Percentiles rank a stretch among this genome's conserved stretches.
Evolutionary conservation across 2,329 filamentous ascomycete genomes (phyloP).

Genomic region (Aspergillus novofumigatus): DNA sequence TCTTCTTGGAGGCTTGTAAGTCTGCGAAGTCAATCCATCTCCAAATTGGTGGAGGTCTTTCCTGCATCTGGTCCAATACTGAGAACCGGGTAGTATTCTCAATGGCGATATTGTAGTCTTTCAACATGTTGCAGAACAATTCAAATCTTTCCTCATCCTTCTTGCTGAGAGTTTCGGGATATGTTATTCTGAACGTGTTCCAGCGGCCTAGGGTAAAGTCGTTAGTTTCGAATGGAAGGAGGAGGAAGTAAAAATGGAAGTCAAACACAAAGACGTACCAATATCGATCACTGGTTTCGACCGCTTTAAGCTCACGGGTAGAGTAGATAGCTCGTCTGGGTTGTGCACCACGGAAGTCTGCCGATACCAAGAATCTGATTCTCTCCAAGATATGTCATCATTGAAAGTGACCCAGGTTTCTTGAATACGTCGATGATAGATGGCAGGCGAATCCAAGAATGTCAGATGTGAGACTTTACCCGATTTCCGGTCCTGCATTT

Average conservation of each 20-base stretch:
- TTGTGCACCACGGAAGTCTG: conserved; percentile 59
- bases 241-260: neutral
- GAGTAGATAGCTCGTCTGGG: conserved; percentile 29
- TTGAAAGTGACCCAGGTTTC: conserved; percentile 40
- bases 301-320: conserved; percentile 47
- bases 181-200: conserved; percentile 56
- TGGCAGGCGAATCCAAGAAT: conserved; percentile 41
- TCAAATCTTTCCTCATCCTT: conserved; percentile 34
- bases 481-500: conserved; percentile 20
- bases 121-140: conserved; percentile 52
- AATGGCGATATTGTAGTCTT: conserved; percentile 68
- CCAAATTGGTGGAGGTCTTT: conserved; percentile 31
- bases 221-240: conserved; percentile 4
- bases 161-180: conserved; percentile 31
- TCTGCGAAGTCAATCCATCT: conserved; percentile 36
- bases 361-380: conserved; percentile 57
- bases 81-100: conserved; percentile 42
- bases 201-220: conserved; percentile 49
- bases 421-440: conserved; percentile 40
- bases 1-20: conserved; percentile 21
- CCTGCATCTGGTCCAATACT: conserved; percentile 22
- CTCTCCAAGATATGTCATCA: conserved; percentile 48
- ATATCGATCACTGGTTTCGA: conserved; percentile 55
- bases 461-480: conserved; percentile 32
- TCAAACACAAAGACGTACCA: conserved; percentile 36